Percentiles rank a stretch among this genome's conserved stretches.
phyloP scores from a whole-genome alignment of 2,329 filamentous ascomycete species.

The Exutisphaerella laricina region DNA sequence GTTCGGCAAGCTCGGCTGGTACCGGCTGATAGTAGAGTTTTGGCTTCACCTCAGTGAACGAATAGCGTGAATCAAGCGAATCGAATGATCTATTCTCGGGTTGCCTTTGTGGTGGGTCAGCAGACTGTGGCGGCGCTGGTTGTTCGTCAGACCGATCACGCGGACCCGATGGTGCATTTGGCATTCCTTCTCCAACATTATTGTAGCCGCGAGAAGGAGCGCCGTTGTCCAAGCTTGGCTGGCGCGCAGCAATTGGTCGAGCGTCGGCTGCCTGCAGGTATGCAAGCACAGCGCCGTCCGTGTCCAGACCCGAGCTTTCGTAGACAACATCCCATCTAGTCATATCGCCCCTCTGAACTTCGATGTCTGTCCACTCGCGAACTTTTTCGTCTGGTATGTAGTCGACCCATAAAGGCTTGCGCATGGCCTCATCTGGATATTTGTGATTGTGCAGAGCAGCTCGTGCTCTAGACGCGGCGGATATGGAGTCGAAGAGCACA shows the following conservation, averaged over 20 bases:
- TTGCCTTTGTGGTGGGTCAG: conserved; percentile 1
- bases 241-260: conserved; percentile 4
- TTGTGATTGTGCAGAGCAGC: conserved; percentile 68
- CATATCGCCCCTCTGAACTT: conserved; percentile 43
- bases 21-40: conserved; percentile 64
- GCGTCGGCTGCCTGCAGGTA: conserved; percentile 22
- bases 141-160: conserved; percentile 13
- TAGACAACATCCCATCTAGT: conserved; percentile 72
- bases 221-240: neutral
- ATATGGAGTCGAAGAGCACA: conserved; percentile 61
- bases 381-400: conserved; percentile 76
- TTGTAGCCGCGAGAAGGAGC: conserved; percentile 23
- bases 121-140: conserved; percentile 13
- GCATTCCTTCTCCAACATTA: conserved; percentile 22
- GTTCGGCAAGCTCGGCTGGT: conserved; percentile 55
- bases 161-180: conserved; percentile 23
- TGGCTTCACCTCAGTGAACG: conserved; percentile 56
- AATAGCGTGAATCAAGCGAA: conserved; percentile 55
- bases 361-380: conserved; percentile 64
- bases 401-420: conserved; percentile 82
- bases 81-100: conserved; percentile 19
- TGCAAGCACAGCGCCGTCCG: conserved; percentile 46
- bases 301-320: conserved; percentile 38
- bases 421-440: conserved; percentile 81
- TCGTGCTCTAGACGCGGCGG: conserved; percentile 71